These are phyloP conservation scores for Penicillium subrubescens DNA, from an alignment of 495 filamentous ascomycete genomes.

Conservation along the genomic window DNA sequence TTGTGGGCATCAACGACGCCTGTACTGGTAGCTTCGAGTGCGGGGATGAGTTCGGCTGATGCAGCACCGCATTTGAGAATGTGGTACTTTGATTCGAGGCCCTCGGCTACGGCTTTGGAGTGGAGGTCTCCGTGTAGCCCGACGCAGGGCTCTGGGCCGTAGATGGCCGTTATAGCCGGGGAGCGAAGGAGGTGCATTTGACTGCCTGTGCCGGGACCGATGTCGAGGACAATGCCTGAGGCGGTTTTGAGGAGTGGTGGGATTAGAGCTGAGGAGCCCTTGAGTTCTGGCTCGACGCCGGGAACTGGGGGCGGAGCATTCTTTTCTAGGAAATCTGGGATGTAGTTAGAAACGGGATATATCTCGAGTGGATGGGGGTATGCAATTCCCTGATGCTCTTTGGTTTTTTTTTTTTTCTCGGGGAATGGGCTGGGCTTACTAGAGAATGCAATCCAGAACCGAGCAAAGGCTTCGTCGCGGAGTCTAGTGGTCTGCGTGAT, in stretches of 20 bases:
- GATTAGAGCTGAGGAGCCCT: slow-evolving; percentile 39
- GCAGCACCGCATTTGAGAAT: slow-evolving; percentile 65
- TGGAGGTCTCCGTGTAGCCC: slow-evolving; percentile 55
- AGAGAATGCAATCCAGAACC: slow-evolving; percentile 47
- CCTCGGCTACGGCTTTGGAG: slow-evolving; percentile 45
- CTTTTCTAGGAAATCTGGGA: neutral
- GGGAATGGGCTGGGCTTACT: slow-evolving; percentile 16
- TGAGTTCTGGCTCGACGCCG: neutral
- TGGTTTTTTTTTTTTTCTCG: neutral
- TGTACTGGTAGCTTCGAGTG: slow-evolving; percentile 46
- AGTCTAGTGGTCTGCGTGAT: slow-evolving; percentile 33
- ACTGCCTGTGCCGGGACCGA: slow-evolving; percentile 53
- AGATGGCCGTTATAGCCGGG: slow-evolving; percentile 56
- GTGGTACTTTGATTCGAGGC: slow-evolving; percentile 61
- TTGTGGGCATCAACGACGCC: slow-evolving; percentile 16
- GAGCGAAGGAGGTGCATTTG: slow-evolving; percentile 49
- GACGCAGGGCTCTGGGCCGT: slow-evolving; percentile 68
- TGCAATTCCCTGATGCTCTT: neutral
- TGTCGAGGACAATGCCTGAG: slow-evolving; percentile 46
- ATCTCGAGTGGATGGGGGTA: neutral
- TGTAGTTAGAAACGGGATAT: neutral
- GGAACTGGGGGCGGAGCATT: no score
- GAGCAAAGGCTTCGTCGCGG: slow-evolving; percentile 47
- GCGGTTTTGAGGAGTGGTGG: slow-evolving; percentile 40
- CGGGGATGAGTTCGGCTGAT: slow-evolving; percentile 43